A percentile compares a stretch with the other conserved stretches of the same genome.
phyloP scores from a whole-genome alignment of 1,284 basidiomycete genomes.

The Ganoderma boninense region DNA sequence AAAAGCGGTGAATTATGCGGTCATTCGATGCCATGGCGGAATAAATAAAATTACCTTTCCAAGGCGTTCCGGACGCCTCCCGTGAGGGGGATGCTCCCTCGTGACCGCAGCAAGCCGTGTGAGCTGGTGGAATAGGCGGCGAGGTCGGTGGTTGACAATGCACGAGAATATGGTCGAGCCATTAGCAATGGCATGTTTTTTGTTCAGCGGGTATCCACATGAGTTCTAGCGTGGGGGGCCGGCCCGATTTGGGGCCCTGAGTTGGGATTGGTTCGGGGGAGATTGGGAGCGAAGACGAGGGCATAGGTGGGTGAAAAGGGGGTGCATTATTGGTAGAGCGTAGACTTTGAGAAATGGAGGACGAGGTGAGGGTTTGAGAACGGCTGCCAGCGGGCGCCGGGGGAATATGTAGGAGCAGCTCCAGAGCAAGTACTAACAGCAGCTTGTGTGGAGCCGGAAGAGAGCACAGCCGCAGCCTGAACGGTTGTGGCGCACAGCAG shows the following conservation, averaged over 20 bases:
- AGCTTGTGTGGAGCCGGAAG: background rate
- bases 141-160: background rate
- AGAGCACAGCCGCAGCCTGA: background rate
- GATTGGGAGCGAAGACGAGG: background rate
- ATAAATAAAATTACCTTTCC: background rate
- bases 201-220: constrained; percentile 3
- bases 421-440: background rate
- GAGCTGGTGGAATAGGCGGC: background rate
- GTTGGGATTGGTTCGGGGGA: background rate
- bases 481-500: no score
- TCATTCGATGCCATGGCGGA: no score
- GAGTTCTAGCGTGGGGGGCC: constrained; percentile 12
- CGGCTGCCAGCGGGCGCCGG: background rate
- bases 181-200: background rate
- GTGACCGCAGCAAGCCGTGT: background rate
- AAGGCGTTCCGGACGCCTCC: background rate
- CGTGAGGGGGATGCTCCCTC: background rate
- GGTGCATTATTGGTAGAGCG: background rate
- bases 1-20: no score
- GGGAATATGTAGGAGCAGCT: no score
- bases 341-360: background rate
- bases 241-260: background rate
- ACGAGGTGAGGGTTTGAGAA: background rate
- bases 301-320: background rate
- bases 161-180: no score